These are phyloP conservation scores for Elaeis guineensis DNA, from an alignment of 176 grass and related monocot species.

Conservation along the genomic window DNA sequence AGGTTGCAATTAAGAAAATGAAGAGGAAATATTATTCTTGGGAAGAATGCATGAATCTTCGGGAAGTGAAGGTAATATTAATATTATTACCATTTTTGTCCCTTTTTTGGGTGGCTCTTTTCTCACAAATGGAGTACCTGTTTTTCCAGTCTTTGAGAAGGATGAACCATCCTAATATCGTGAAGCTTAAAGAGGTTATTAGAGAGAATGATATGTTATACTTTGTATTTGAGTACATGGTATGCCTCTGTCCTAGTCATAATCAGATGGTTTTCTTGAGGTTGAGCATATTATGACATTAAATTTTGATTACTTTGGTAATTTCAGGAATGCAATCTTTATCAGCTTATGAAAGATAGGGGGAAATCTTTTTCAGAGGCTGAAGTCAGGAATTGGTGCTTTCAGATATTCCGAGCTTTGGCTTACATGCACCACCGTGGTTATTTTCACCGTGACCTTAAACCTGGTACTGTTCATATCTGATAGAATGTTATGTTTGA, in stretches of 20 bases:
- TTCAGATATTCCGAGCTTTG: constrained; percentile 97
- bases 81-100: background rate
- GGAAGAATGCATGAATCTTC: constrained; percentile 97
- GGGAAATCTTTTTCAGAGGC: constrained; percentile 70
- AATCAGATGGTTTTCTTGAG: background rate
- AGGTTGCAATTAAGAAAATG: constrained; percentile 99
- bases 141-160: constrained; percentile 61
- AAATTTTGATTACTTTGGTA: background rate
- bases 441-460: constrained; percentile 97
- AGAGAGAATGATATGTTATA: constrained; percentile 87
- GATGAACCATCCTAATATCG: constrained; percentile 97
- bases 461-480: constrained; percentile 56
- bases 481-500: background rate
- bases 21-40: constrained; percentile 96
- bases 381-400: constrained; percentile 87
- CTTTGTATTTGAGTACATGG: constrained; percentile 99
- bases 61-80: constrained; percentile 90
- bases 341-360: constrained; percentile 92
- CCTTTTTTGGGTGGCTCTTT: background rate
- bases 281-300: constrained; percentile 12
- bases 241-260: constrained; percentile 26
- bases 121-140: constrained; percentile 4
- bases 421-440: constrained; percentile 95
- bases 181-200: constrained; percentile 98
- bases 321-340: constrained; percentile 86